Evolutionary conservation across 1,139 yeast species (phyloP), one percentile per base, ranked within the genome.

Genomic region (Eremothecium cymbalariae): DNA sequence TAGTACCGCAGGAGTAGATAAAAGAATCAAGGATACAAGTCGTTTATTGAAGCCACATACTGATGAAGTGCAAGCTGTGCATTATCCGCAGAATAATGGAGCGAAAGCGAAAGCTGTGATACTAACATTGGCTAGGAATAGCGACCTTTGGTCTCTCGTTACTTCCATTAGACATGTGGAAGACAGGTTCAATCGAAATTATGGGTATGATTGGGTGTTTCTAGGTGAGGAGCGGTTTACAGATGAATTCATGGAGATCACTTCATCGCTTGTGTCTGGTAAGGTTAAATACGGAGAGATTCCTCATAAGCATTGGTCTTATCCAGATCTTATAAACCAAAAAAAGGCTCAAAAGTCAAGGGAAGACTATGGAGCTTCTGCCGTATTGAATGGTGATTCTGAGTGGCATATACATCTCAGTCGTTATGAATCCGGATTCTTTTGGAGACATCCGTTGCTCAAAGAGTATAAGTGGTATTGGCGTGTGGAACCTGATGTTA

Each of bases 401-500:
- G 65, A 69, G 37, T 65, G 81, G 18, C 79, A 80, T 59, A 72
- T 86, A 65, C 84, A 78, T 61, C 86, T 86, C 95, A 86, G 96
- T 60, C 77, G 96, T 55, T 86, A 68, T 56, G 94, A 86, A 58
- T 77, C 90, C 22, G 96, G 96, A 1, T 83, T 85, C 61, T 85
- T 86, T 65, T 86, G 74, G 67, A 71, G 83, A 60, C 93, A 83
- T 51, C 76, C 74, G 31, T 57, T 81, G 32, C 62, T 84, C 69
- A 67, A 67, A 41, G 78, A 79, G 27, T 85, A 78, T 58, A 84
- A 79, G 46, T 85, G 77, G 64, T 86, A 84, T 65, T 86, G 96
- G 95, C 77, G 96, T 61, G 95, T 86, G 39, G 96, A 86, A 61
- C 95, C 95, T 20, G 88, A 79, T 52, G 74, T 83, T 54, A 68